phyloP scores from a whole-genome alignment of 1,284 basidiomycete genomes.

The Exsudoporus floridanus region DNA sequence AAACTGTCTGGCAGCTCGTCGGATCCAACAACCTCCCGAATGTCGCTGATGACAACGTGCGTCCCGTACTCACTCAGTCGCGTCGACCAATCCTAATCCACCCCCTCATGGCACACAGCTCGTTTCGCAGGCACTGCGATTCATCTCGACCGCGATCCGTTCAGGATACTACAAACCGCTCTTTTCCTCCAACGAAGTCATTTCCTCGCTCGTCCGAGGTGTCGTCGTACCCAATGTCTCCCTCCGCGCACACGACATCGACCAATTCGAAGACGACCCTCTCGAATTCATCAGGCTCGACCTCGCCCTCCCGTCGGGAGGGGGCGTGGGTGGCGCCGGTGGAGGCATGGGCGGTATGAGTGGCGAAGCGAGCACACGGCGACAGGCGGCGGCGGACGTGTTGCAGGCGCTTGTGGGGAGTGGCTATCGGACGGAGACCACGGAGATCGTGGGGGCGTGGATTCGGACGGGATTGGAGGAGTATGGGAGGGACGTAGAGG shows the following conservation, averaged over 20 bases:
- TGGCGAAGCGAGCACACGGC: slow-evolving; percentile 56
- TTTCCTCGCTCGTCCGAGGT: slow-evolving; percentile 82
- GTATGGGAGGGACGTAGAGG: slow-evolving; percentile 57
- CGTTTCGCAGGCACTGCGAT: slow-evolving; percentile 90
- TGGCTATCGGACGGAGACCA: slow-evolving; percentile 83
- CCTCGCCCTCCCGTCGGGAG: slow-evolving; percentile 66
- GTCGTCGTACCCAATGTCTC: slow-evolving; percentile 93
- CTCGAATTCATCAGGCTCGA: slow-evolving; percentile 94
- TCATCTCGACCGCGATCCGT: slow-evolving; percentile 92
- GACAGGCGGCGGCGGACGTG: slow-evolving; percentile 93
- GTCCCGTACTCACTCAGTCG: slow-evolving; percentile 23
- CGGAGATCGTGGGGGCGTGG: slow-evolving; percentile 82
- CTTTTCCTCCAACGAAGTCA: slow-evolving; percentile 74
- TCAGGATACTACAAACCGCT: slow-evolving; percentile 73
- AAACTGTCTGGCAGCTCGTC: slow-evolving; percentile 89
- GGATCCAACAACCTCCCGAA: slow-evolving; percentile 69
- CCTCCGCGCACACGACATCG: slow-evolving; percentile 86
- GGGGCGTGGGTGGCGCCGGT: slow-evolving; percentile 14
- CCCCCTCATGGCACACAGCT: slow-evolving; percentile 47
- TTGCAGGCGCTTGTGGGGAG: slow-evolving; percentile 79
- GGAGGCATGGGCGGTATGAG: slow-evolving; percentile 46
- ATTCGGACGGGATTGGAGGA: slow-evolving; percentile 71
- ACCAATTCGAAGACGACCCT: slow-evolving; percentile 97
- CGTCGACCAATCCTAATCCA: neutral
- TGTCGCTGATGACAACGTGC: slow-evolving; percentile 78